Percentiles rank a stretch among this genome's conserved stretches.
phyloP scores from a whole-genome alignment of 129 eudicot species.

The Centaurea solstitialis region DNA sequence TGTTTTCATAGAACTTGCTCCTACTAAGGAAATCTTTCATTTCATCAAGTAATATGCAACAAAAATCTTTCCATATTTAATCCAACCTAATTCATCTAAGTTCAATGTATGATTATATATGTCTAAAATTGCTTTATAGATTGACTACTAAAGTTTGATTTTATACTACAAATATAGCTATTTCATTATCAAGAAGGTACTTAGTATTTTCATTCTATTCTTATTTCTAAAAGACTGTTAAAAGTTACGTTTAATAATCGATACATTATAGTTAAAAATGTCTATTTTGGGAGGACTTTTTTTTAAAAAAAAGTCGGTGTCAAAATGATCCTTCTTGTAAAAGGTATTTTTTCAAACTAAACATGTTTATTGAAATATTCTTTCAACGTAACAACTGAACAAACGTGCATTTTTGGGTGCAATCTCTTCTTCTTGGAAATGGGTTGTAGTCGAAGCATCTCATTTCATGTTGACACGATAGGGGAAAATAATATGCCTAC shows the following conservation, averaged over 20 bases:
- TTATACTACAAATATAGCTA: not conserved
- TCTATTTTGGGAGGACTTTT: too few species aligned
- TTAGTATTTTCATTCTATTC: not conserved
- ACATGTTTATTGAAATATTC: too few species aligned
- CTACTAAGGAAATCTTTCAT: constrained; percentile 1
- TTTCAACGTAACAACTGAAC: too few species aligned
- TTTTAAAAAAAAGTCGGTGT: too few species aligned
- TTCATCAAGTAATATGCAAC: not conserved
- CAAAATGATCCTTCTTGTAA: too few species aligned
- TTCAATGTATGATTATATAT: not conserved
- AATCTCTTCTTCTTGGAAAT: not conserved
- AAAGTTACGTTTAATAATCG: too few species aligned
- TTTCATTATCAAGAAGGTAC: not conserved
- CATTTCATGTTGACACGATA: not conserved
- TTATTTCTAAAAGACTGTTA: not conserved
- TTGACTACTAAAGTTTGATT: not conserved
- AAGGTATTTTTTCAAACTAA: too few species aligned
- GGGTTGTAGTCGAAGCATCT: not conserved
- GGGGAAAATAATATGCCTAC: too few species aligned
- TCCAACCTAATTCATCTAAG: not conserved
- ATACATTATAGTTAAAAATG: too few species aligned
- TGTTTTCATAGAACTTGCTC: constrained; percentile 1
- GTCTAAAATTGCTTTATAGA: not conserved
- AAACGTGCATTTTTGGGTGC: too few species aligned
- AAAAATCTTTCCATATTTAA: not conserved